A percentile compares a stretch with the other conserved stretches of the same genome.
Evolutionary conservation across 768 basidiomycete genomes (phyloP).

Genomic region (Amanita pseudoporphyria): DNA sequence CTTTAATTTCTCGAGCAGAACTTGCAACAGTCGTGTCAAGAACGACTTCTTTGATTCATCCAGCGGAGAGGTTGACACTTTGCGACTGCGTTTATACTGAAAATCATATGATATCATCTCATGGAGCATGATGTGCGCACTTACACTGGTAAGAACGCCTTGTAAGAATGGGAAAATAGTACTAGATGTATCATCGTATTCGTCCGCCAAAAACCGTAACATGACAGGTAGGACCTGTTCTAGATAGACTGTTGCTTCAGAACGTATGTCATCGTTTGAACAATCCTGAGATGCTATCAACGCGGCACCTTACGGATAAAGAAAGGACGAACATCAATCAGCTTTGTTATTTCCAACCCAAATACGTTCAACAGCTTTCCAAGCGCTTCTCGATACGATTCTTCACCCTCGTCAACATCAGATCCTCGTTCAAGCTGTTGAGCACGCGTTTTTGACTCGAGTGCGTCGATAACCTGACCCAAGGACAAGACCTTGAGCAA

Average conservation of each 20-base stretch:
- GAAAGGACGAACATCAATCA: constrained; percentile 56
- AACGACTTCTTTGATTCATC: constrained; percentile 67
- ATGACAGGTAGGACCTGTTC: constrained; percentile 68
- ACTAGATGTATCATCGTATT: constrained; percentile 81
- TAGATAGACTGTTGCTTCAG: constrained; percentile 57
- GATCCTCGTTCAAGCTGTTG: constrained; percentile 59
- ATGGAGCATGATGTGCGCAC: constrained; percentile 18
- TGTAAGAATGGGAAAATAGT: constrained; percentile 79
- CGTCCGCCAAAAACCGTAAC: constrained; percentile 83
- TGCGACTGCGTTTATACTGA: constrained; percentile 74
- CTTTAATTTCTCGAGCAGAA: constrained; percentile 80
- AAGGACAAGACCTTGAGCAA: constrained; percentile 85
- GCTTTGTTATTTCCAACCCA: constrained; percentile 75
- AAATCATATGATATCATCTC: constrained; percentile 1
- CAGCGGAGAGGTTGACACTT: constrained; percentile 49
- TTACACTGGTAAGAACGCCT: constrained; percentile 62
- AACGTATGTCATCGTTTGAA: constrained; percentile 44
- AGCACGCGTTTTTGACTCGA: constrained; percentile 67
- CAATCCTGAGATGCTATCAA: constrained; percentile 37
- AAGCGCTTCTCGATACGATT: constrained; percentile 81
- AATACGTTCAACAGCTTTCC: constrained; percentile 76
- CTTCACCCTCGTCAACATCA: constrained; percentile 78
- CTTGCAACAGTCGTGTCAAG: constrained; percentile 65
- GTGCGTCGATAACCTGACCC: constrained; percentile 67
- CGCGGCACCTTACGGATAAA: neutral